Evolutionary conservation across 768 basidiomycete species (phyloP), one percentile per base, ranked within the genome.

Genomic region (Podaxis mareebaensis): DNA sequence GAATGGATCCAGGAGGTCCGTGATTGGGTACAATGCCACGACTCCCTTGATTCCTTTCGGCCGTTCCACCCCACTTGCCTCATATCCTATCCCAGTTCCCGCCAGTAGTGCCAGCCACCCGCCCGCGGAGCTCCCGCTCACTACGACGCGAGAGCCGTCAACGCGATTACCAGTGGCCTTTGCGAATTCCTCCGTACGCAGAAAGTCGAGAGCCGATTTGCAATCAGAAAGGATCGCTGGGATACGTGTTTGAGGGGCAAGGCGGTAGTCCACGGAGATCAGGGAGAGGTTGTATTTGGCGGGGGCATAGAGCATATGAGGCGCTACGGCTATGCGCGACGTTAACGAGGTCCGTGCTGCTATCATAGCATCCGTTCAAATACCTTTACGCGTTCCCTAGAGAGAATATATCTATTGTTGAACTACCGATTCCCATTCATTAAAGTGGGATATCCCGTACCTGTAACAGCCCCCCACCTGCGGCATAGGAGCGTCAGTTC

Each of bases 101-200:
- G 67, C 60, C 3, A 79, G 68, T 1, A 79, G 67, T 12, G 75
- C 66, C 4, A 79, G 70, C 76, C 76, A 79, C 0, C 78, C 78
- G 2, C 78, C 78, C 1, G 78, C 78, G 2, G 77, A 78, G 54
- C 76, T 76, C 4, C 78, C 78, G 61, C 74, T 76, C 17, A 77
- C 39, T 33, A 78, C 66, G 12, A 79, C 60, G 36, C 71, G 72
- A 36, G 72, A 64, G 0, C 67, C 15, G 62, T 78, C 73, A 17
- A 75, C 74, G 12, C 75, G 68, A 28, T 69, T 63, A 12, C 64
- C 60, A 1, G 77, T 77, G 3, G 71, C 73, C 2, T 40, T 53
- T 1, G 66, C 66, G 57, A 79, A 79, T 2, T 61, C 60, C 1
- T 65, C 53, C 2, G 71, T 73, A 13, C 64, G 68, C 20, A 79